phyloP scores from a whole-genome alignment of 202 grass and related monocot genomes.

The Bolboschoenoplectus hybrid region DNA sequence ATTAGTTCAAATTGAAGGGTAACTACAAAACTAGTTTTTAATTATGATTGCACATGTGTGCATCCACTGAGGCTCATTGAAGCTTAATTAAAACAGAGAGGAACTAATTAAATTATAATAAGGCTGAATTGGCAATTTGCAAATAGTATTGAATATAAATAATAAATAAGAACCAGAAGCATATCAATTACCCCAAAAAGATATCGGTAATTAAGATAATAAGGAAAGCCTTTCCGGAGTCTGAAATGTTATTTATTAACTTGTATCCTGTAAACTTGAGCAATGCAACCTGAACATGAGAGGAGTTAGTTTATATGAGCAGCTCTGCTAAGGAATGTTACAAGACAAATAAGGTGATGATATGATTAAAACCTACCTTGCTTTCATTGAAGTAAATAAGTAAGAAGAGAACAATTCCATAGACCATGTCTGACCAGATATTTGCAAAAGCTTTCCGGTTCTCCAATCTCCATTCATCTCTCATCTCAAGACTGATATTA shows the following conservation, averaged over 20 bases:
- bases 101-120: background rate
- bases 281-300: conserved; percentile 76
- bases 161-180: conserved; percentile 24
- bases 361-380: conserved; percentile 61
- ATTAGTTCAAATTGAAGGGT: background rate
- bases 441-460: conserved; percentile 92
- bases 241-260: conserved; percentile 82
- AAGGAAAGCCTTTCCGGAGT: conserved; percentile 86
- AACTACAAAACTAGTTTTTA: background rate
- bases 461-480: conserved; percentile 91
- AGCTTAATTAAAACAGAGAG: background rate
- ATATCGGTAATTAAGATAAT: conserved; percentile 93
- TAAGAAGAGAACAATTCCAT: conserved; percentile 76
- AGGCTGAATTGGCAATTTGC: background rate
- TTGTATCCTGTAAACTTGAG: conserved; percentile 99
- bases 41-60: background rate
- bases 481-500: conserved; percentile 83
- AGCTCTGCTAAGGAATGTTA: background rate
- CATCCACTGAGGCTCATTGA: background rate
- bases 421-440: conserved; percentile 89
- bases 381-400: conserved; percentile 86
- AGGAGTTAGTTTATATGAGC: conserved; percentile 25
- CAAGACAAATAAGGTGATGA: conserved; percentile 31
- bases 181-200: conserved; percentile 78
- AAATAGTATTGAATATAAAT: background rate